Conservation (phyloP, 305 asterid genomes). For the Rubia peregrina region DNA sequence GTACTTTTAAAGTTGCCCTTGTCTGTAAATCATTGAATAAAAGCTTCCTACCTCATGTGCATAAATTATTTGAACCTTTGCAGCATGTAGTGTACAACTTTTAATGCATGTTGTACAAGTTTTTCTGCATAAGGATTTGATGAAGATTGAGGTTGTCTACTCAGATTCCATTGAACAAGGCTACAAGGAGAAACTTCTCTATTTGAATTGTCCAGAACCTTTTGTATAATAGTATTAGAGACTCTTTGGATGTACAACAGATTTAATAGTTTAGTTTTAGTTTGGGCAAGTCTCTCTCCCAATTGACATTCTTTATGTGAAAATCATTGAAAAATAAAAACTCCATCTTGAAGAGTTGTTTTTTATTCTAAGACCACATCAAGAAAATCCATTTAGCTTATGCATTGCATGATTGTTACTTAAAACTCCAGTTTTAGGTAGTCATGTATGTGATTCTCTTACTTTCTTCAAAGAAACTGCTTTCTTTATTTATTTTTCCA, state of each 20-base stretch:
- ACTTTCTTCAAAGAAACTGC: no score
- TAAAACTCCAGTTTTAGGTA: background rate
- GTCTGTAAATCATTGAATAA: background rate
- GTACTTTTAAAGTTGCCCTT: background rate
- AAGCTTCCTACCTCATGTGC: background rate
- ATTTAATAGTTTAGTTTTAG: constrained; percentile 7
- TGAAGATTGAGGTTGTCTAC: constrained; percentile 13
- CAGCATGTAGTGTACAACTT: background rate
- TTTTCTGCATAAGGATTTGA: constrained; percentile 7
- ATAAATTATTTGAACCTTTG: background rate
- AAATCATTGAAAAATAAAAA: constrained; percentile 9
- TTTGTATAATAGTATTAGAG: constrained; percentile 1
- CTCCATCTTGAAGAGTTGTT: background rate
- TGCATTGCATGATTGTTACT: background rate
- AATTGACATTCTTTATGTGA: constrained; percentile 15
- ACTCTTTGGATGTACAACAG: background rate
- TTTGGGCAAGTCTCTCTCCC: constrained; percentile 7
- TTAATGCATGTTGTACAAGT: background rate
- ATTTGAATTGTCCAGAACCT: background rate
- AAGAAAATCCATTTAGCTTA: background rate
- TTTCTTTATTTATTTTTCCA: background rate
- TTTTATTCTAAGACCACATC: background rate
- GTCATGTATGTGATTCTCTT: background rate
- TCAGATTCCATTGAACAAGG: constrained; percentile 16
- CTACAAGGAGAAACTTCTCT: background rate